Evolutionary conservation across 768 basidiomycete species (phyloP), one percentile per base, ranked within the genome.

Genomic region (Agaricus bisporus): DNA sequence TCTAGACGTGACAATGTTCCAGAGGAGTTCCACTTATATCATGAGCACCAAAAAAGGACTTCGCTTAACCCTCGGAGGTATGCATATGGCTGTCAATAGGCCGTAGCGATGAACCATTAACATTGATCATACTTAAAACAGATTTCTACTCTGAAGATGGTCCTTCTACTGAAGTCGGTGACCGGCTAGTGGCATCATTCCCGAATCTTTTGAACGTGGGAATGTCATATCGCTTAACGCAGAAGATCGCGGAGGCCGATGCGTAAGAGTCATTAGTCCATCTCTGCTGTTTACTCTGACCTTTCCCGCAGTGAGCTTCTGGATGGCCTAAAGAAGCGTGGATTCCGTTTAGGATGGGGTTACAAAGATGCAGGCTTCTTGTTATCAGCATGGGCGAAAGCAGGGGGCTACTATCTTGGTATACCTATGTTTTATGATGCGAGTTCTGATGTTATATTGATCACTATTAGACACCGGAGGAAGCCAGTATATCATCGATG

Each of bases 401-500:
- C 68, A 0, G 85, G 84, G 22, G 84, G 87, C 5, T 88, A 83
- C 64, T 88, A 88, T 65, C 68, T 86, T 1, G 84, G 86, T 79
- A 54, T n/a, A 22, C 69, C 26, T 28, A 10, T 51, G 5, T 12
- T 41, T 17, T 11, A 20, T 37, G 25, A 53, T 22, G 3, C 35
- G 5, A 15, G 28, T 18, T 41, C 4, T 18, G 15, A 22, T 45
- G 18, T 4, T 29, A 26, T 15, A 20, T 14, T 49, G 12, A n/a
- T 20, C 10, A 12, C 25, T 11, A 20, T 17, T 48, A 82, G 81
- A 82, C 58, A 75, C 77, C 17, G 83, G 83, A 29, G 80, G 77
- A 9, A 78, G 78, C 55, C 76, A 84, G 64, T 68, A 80, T 58
- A 79, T 87, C 60, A 75, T 78, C 42, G 81, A 85, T 60, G 83